Evolutionary conservation across 176 grass and related monocot species (phyloP).

Genomic region (Bolboschoenus planiculmis): DNA sequence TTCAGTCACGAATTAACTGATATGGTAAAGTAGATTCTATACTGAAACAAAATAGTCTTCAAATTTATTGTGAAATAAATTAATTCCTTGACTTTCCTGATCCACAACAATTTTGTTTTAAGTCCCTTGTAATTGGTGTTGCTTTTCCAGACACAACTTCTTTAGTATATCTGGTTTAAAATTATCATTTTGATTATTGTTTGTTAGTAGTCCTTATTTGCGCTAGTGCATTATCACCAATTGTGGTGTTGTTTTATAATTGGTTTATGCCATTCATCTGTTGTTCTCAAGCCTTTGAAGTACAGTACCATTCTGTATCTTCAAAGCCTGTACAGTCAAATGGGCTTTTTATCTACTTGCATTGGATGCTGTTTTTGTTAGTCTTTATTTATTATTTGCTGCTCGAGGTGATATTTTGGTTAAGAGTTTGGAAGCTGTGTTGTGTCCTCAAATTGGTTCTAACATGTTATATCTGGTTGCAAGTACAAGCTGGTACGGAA

Average conservation of each 20-base stretch:
- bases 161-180: neutral
- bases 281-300: neutral
- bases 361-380: neutral
- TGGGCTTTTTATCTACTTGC: neutral
- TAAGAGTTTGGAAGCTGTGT: neutral
- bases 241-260: neutral
- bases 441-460: neutral
- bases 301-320: neutral
- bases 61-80: neutral
- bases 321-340: neutral
- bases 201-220: neutral
- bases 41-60: neutral
- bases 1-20: neutral
- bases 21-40: neutral
- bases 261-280: neutral
- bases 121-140: neutral
- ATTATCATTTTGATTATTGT: neutral
- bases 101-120: neutral
- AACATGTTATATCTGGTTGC: neutral
- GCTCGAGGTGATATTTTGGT: neutral
- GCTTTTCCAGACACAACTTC: neutral
- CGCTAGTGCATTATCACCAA: neutral
- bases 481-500: neutral
- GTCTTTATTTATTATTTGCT: neutral
- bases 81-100: neutral